These are phyloP conservation scores for Aspergillus ibericus DNA, from an alignment of 2,329 filamentous ascomycete species.

Conservation along the genomic window DNA sequence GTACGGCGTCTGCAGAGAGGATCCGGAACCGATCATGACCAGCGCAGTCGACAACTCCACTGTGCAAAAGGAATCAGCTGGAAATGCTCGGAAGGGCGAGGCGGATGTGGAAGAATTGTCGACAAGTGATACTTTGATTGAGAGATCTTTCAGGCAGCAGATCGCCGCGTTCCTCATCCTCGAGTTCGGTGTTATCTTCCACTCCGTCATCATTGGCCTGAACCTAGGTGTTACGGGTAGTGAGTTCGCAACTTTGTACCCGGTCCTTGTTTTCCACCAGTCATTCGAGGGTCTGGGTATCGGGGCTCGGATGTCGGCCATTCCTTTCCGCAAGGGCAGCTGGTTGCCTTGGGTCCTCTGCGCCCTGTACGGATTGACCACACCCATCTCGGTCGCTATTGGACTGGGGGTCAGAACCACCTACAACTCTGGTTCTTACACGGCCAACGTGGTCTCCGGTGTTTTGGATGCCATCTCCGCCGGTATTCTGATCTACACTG, in stretches of 20 bases:
- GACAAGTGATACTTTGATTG: constrained; percentile 6
- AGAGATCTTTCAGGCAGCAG: constrained; percentile 37
- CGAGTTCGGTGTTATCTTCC: constrained; percentile 64
- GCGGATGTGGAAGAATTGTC: constrained; percentile 5
- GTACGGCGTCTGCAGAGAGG: constrained; percentile 11
- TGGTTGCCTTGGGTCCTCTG: constrained; percentile 14
- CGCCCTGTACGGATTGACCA: constrained; percentile 12
- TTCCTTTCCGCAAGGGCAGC: constrained; percentile 48
- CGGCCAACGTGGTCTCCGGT: constrained; percentile 9
- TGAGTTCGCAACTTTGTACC: constrained; percentile 60
- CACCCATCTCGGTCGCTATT: constrained; percentile 14
- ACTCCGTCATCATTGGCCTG: constrained; percentile 64
- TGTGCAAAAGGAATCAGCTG: neutral
- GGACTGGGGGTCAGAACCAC: constrained; percentile 12
- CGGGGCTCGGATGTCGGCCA: constrained; percentile 59
- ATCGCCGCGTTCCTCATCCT: constrained; percentile 48
- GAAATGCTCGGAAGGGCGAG: neutral
- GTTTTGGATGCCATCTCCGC: constrained; percentile 13
- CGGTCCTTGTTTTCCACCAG: constrained; percentile 64
- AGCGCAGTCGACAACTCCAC: constrained; percentile 4
- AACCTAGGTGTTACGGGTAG: constrained; percentile 60
- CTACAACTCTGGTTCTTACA: constrained; percentile 12
- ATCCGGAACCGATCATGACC: constrained; percentile 12
- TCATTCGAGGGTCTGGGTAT: constrained; percentile 65
- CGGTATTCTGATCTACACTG: constrained; percentile 14